Percentiles rank a stretch among this genome's conserved stretches.
These are phyloP conservation scores for Sphenostylis stenocarpa DNA, from an alignment of 306 rosid genomes.

Conservation along the genomic window DNA sequence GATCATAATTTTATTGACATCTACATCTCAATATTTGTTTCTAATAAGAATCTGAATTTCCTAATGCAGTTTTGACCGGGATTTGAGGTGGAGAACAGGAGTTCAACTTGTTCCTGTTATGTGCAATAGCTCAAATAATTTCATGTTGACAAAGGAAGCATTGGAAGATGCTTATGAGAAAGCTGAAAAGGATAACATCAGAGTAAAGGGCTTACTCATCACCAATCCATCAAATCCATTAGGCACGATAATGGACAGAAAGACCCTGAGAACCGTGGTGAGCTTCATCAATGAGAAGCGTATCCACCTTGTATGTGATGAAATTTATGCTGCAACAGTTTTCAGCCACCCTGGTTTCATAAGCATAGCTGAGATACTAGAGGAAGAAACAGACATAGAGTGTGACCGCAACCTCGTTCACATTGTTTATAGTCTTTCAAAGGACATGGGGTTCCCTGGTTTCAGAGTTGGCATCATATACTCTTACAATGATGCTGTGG, in stretches of 20 bases:
- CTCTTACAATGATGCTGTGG: slow-evolving; percentile 76
- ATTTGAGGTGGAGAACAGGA: slow-evolving; percentile 93
- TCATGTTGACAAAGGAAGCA: slow-evolving; percentile 65
- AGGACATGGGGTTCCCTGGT: slow-evolving; percentile 95
- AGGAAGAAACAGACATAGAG: slow-evolving; percentile 46
- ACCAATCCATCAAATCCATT: slow-evolving; percentile 93
- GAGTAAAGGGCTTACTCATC: slow-evolving; percentile 77
- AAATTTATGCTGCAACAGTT: slow-evolving; percentile 84
- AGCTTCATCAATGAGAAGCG: slow-evolving; percentile 66
- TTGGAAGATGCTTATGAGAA: slow-evolving; percentile 66
- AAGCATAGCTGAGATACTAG: slow-evolving; percentile 77
- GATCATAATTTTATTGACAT: neutral
- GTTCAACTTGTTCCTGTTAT: slow-evolving; percentile 66
- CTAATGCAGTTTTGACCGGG: slow-evolving; percentile 78
- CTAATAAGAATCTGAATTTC: neutral
- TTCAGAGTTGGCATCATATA: slow-evolving; percentile 86
- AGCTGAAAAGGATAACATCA: slow-evolving; percentile 55
- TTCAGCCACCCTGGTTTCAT: slow-evolving; percentile 58
- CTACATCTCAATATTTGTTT: neutral
- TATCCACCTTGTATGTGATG: slow-evolving; percentile 74
- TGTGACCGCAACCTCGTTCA: slow-evolving; percentile 71
- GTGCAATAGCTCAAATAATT: slow-evolving; percentile 67
- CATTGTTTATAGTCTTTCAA: slow-evolving; percentile 87
- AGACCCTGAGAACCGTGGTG: slow-evolving; percentile 52
- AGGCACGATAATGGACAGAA: slow-evolving; percentile 67